phyloP scores from a whole-genome alignment of 441 rosid species.

The Metrosideros polymorpha region DNA sequence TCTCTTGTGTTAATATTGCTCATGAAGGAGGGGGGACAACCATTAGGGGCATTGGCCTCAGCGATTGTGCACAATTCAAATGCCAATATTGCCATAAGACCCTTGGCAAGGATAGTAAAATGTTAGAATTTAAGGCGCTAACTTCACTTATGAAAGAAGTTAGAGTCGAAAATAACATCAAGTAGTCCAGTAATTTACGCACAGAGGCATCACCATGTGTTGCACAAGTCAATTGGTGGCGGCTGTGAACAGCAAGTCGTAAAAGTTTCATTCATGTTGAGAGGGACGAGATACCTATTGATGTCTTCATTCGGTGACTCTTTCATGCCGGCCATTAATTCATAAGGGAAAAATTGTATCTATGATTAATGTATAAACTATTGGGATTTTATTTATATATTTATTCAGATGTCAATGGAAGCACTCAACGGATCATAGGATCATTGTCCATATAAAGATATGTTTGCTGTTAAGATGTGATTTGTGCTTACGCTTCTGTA shows the following conservation, averaged over 20 bases:
- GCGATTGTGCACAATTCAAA: not conserved
- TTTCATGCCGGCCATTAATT: not conserved
- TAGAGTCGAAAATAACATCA: not conserved
- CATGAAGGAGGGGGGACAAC: not conserved
- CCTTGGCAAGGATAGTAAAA: not conserved
- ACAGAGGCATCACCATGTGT: not conserved
- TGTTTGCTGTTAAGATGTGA: not conserved
- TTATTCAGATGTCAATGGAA: not conserved
- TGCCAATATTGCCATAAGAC: not conserved
- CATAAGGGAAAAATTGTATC: not conserved
- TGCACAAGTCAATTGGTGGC: not conserved
- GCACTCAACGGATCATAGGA: not conserved
- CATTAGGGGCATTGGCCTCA: not conserved
- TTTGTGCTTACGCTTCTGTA: not conserved
- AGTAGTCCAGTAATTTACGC: not conserved
- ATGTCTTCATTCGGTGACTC: not conserved
- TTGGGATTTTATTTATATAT: not conserved
- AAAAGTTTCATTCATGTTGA: not conserved
- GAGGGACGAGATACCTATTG: not conserved
- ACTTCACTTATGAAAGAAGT: not conserved
- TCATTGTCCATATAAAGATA: not conserved
- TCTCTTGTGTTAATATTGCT: not conserved
- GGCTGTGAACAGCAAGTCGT: not conserved
- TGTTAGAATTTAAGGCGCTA: not conserved
- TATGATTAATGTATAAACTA: not conserved